Evolutionary conservation across 345 rosid species (phyloP), one percentile per base, ranked within the genome.

Genomic region (Trapa bicornis): DNA sequence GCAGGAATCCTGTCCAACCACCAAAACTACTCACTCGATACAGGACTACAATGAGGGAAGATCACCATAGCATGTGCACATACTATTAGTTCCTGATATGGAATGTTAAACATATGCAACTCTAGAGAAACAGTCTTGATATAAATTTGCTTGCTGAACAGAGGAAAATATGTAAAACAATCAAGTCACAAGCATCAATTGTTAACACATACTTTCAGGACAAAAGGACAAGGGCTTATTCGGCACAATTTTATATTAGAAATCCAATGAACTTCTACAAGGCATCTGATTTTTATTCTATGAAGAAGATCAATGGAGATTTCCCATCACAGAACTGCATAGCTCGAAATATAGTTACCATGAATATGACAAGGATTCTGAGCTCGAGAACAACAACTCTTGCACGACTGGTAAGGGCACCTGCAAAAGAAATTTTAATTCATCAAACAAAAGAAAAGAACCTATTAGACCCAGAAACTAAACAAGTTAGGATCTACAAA

Each of bases 291-390:
- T 54, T 22, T 54, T 10, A 35, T 35, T 33, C 37, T n/a, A 58
- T 11, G 32, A 32, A 35, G 38, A 58, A 35, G 11, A 32, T 32
- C 0, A 16, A 42, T n/a, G 33, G 32, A 39, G 9, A n/a, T 64
- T 36, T 32, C 35, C 47, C 33, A 43, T 22, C 37, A 14, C 36
- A n/a, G 22, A 43, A 38, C 66, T 39, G 66, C 52, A 43, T 2
- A 47, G 35, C 7, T 22, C 2, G 52, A 65, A 33, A 65, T 13
- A 47, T 42, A 22, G 36, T 17, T 87, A 94, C 99, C 99, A 43
- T 94, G 99, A 77, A 94, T 94, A 42, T 82, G 85, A 74, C 99
- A 94, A 6, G 96, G 97, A 71, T 94, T 94, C 75, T 91, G 95
- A 1, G 99, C 96, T 82, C 84, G 87, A 37, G 93, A 84, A 65